Base-by-base conservation (phyloP, 2,329 filamentous ascomycete species). In the Penicillium rolfsii region DNA sequence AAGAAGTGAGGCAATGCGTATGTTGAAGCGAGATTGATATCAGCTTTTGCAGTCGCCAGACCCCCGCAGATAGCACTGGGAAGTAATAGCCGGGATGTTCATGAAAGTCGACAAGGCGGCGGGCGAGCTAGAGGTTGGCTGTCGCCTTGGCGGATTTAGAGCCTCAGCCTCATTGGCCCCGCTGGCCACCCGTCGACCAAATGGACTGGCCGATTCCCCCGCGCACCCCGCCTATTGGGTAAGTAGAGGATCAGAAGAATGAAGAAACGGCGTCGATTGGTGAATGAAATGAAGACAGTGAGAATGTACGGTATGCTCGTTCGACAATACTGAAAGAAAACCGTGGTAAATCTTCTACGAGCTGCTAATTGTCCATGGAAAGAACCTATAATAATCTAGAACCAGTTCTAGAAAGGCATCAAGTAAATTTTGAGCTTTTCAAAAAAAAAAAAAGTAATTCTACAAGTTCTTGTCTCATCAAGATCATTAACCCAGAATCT, bases 401-500 rank as follows among this genome's bases (percentile, higher is more conserved):
- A n/a, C 19, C 24, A 48, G 24, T 30, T 11, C 24, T 30, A 48
- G 7, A 16, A 1, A 33, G 11, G 24, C 11, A 57, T 33, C 12
- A 9, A 28, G 9, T 19, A 36, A 22, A 22, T 22, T 22, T 19
- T 9, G 30, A 33, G 24, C n/a, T 11, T n/a, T 49, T 12, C 6
- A 35, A 49, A 33, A 8, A 2, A 5, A 35, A 19, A 33, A 8
- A 2, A 5, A 35, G 12, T 50, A 22, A 22, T 24, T 14, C 12
- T 22, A 22, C 33, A n/a, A 3, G 12, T 9, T 26, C 7, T 22
- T 9, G n/a, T 40, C 19, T 22, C 19, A 52, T 53, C 19, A 22
- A 22, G 49, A 43, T 19, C 6, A 6, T 77, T 66, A 81, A 48
- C 79, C 79, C 53, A 81, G 62, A 49, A 81, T 76, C 66, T 74